These are phyloP conservation scores for Pseudophaeomoniella oleicola DNA, from an alignment of 2,329 filamentous ascomycete genomes.

Conservation along the genomic window DNA sequence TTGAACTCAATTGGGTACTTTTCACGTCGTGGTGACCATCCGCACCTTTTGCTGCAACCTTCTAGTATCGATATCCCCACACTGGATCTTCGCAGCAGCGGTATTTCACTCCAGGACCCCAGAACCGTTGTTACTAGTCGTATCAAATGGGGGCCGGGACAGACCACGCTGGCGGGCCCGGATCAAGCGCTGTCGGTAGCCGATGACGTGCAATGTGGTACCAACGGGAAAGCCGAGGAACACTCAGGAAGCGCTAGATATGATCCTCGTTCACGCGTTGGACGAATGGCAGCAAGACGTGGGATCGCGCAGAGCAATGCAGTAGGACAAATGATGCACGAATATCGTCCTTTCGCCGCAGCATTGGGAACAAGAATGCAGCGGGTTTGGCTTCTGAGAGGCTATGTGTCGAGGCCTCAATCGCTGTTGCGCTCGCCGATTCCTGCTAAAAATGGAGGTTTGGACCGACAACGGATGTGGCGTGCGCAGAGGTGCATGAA, in stretches of 20 bases:
- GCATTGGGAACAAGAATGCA: background rate
- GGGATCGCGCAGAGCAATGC: background rate
- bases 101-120: too few relatives aligned
- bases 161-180: background rate
- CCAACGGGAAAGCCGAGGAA: too few relatives aligned
- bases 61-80: too few relatives aligned
- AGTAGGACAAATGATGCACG: background rate
- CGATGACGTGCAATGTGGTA: too few relatives aligned
- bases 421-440: background rate
- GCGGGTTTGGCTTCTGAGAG: background rate
- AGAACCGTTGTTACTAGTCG: background rate
- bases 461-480: background rate
- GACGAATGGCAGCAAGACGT: background rate
- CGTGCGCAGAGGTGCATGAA: background rate
- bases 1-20: too few relatives aligned
- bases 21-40: too few relatives aligned
- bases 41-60: too few relatives aligned
- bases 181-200: too few relatives aligned
- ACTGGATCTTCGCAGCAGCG: too few relatives aligned
- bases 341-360: background rate
- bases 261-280: background rate
- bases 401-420: background rate
- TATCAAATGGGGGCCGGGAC: background rate
- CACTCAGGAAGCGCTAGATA: too few relatives aligned
- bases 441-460: background rate